Evolutionary conservation across 306 rosid species (phyloP).

Genomic region (Inga oerstediana): DNA sequence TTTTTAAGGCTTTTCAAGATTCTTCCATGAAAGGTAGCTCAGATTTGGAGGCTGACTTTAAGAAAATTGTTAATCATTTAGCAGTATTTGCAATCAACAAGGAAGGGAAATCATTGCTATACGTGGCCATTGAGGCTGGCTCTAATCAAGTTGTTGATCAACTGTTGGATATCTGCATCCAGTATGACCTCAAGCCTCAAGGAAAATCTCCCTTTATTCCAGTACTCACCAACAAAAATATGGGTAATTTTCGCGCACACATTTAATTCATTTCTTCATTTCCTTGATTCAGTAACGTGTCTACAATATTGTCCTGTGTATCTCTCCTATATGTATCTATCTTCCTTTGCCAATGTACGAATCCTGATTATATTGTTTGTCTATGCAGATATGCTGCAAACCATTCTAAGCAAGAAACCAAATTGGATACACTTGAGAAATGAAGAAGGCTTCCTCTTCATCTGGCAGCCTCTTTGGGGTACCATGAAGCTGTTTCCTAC

Average conservation of each 20-base stretch:
- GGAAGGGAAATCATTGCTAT: not conserved
- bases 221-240: not conserved
- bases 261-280: too few relatives aligned
- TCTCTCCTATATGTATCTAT: too few relatives aligned
- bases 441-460: conserved; percentile 22
- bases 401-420: not conserved
- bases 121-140: not conserved
- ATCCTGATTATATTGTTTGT: not conserved
- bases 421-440: conserved; percentile 19
- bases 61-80: not conserved
- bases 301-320: too few relatives aligned
- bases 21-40: not conserved
- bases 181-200: not conserved
- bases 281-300: too few relatives aligned
- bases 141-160: not conserved
- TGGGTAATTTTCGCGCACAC: not conserved
- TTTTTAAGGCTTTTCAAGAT: not conserved
- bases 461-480: conserved; percentile 34
- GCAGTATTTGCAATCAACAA: not conserved
- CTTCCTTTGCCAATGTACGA: not conserved
- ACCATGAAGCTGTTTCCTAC: conserved; percentile 19
- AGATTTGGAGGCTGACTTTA: not conserved
- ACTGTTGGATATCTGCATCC: not conserved
- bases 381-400: not conserved
- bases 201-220: conserved; percentile 13